Percentiles rank a stretch among this genome's conserved stretches.
phyloP scores from a whole-genome alignment of 2,329 filamentous ascomycete genomes.

The Aspergillus ochraceoroseus region DNA sequence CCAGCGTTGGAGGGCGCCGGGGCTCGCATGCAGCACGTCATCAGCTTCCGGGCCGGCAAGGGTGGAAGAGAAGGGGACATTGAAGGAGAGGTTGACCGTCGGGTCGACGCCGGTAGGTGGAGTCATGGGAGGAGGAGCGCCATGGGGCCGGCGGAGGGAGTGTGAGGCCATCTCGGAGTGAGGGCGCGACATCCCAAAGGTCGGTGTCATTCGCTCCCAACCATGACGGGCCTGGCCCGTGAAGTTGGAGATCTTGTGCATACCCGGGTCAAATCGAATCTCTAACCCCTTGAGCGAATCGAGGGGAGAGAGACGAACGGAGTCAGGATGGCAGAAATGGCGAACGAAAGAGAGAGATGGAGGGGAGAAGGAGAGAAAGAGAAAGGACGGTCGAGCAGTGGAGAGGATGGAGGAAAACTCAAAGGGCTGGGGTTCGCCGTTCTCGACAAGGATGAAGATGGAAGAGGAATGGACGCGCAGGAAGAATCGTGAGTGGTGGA shows the following conservation, averaged over 20 bases:
- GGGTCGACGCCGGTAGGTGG: conserved; percentile 68
- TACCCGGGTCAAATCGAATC: conserved; percentile 36
- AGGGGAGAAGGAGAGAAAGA: conserved; percentile 12
- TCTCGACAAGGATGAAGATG: conserved; percentile 34
- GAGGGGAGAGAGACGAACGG: conserved; percentile 31
- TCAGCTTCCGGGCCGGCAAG: conserved; percentile 88
- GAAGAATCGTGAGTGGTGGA: conserved; percentile 17
- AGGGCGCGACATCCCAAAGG: conserved; percentile 59
- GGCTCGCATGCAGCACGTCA: conserved; percentile 88
- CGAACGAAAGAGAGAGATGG: conserved; percentile 12
- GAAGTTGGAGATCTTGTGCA: conserved; percentile 66
- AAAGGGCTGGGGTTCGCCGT: conserved; percentile 21
- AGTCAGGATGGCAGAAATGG: conserved; percentile 22
- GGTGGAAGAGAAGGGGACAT: conserved; percentile 90
- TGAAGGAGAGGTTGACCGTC: conserved; percentile 90
- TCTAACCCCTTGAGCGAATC: conserved; percentile 35
- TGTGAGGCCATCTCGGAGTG: conserved; percentile 53
- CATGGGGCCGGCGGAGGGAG: conserved; percentile 53
- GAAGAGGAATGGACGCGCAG: conserved; percentile 25
- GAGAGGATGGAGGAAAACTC: conserved; percentile 8
- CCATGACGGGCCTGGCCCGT: conserved; percentile 62
- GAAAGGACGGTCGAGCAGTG: conserved; percentile 3
- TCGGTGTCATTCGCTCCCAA: conserved; percentile 63
- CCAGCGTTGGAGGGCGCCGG: conserved; percentile 84
- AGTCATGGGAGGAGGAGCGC: conserved; percentile 49